Base-by-base conservation (phyloP, 129 eudicot species). In the Flaveria brownii region DNA sequence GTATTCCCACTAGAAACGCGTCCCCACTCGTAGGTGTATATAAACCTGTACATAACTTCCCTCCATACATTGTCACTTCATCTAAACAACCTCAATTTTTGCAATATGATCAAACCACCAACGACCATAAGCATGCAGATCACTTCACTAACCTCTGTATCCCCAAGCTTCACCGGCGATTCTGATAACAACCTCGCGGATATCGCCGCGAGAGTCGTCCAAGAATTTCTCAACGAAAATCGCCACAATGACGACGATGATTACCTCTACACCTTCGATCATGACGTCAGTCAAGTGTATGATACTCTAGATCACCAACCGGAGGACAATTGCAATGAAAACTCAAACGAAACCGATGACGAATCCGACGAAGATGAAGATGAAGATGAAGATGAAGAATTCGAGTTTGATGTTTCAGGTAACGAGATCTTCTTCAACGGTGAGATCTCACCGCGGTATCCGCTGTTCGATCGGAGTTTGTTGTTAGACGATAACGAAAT, bases 191-290 rank as follows among this genome's bases (percentile, higher is more conserved):
- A 46, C 14, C 83, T 89, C 45, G 78, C 89, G 2, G 74, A 82
- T 20, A 87, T 92, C 14, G 96, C 96, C 6, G 91, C 88, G 9
- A 80, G 97, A n/a, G 96, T 89, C 9, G 86, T 89, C 9, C 69
- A 73, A 5, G 96, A 90, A 52, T 79, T 83, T 25, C 78, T 83
- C 6, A 63, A 57, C 57, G 76, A 86, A 57, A 77, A 67, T 15
- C 47, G 51, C 18, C 14, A 56, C 25, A 33, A 67, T 6, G 63
- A 74, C 22, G 77, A 74, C 22, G 85, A 86, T 39, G 86, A 81
- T 36, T 36, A 36, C 17, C 68, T 81, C 23, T 71, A 43, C 36
- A 28, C 25, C 65, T 70, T 64, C 14, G 9, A 56, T 20, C 57
- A 56, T 13, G 50, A 78, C 2, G 70, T 54, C 9, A 55, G 76